Evolutionary conservation across 1,139 yeast genomes (phyloP).

Genomic region (Schwanniomyces etchellsii): DNA sequence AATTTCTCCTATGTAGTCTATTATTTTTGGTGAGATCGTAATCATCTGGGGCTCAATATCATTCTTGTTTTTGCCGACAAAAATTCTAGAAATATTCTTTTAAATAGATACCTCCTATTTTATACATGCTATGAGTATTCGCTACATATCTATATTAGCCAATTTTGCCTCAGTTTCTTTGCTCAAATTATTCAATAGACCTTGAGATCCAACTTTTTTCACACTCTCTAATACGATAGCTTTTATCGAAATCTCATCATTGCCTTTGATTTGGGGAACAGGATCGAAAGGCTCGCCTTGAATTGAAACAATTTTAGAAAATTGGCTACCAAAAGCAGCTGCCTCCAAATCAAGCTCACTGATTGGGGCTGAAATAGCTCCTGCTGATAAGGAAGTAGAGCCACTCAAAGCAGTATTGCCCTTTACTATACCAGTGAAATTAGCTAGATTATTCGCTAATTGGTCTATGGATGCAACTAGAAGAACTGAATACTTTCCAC

Average conservation of each 20-base stretch:
- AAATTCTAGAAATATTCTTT: too few species aligned
- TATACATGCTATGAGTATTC: too few species aligned
- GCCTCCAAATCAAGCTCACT: conserved; percentile 61
- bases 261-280: conserved; percentile 36
- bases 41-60: too few species aligned
- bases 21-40: too few species aligned
- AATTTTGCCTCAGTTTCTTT: background rate
- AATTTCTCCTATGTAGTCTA: too few species aligned
- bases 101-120: too few species aligned
- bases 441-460: conserved; percentile 40
- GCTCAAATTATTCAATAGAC: conserved; percentile 25
- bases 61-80: too few species aligned
- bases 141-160: too few species aligned
- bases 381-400: conserved; percentile 6
- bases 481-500: conserved; percentile 36
- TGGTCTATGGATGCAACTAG: conserved; percentile 48
- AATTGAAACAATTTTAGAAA: conserved; percentile 66
- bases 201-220: conserved; percentile 25
- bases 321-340: conserved; percentile 77
- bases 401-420: conserved; percentile 25
- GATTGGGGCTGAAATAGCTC: conserved; percentile 11
- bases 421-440: conserved; percentile 31
- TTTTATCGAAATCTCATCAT: conserved; percentile 28
- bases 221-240: conserved; percentile 22
- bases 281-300: conserved; percentile 66